These are phyloP conservation scores for Elongisporangium undulatum DNA, from an alignment of 352 stramenopile genomes.

Conservation along the genomic window DNA sequence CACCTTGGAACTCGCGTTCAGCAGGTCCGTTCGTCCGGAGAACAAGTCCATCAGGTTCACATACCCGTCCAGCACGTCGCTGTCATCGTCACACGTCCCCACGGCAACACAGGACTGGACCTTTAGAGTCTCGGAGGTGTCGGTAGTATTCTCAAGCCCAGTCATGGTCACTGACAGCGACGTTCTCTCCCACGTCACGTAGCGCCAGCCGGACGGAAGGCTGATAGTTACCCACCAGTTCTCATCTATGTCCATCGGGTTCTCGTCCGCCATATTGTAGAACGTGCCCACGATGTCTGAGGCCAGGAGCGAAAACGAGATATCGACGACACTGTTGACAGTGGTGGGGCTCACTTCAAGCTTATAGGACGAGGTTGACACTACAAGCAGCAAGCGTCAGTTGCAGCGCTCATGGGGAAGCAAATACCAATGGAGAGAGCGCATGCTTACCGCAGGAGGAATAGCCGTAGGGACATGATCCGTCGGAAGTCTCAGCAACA, in stretches of 20 bases:
- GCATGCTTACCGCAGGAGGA: constrained; percentile 34
- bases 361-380: constrained; percentile 76
- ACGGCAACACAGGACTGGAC: constrained; percentile 49
- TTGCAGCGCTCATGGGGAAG: neutral
- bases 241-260: constrained; percentile 31
- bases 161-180: constrained; percentile 40
- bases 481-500: constrained; percentile 32
- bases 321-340: constrained; percentile 58
- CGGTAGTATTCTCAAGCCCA: constrained; percentile 14
- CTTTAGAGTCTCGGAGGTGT: constrained; percentile 12
- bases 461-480: constrained; percentile 53
- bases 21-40: constrained; percentile 40
- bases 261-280: constrained; percentile 56
- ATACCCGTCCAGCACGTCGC: constrained; percentile 48
- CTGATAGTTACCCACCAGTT: constrained; percentile 78
- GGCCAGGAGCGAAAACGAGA: constrained; percentile 67
- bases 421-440: neutral
- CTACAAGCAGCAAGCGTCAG: constrained; percentile 7
- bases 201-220: constrained; percentile 58
- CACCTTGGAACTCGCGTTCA: constrained; percentile 33
- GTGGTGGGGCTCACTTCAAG: constrained; percentile 46
- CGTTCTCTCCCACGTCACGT: constrained; percentile 64
- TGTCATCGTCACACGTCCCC: constrained; percentile 35
- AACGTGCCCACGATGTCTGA: constrained; percentile 68
- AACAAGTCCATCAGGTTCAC: constrained; percentile 62